phyloP scores from a whole-genome alignment of 164 flowering plant genomes.

The Berberis vulgaris region DNA sequence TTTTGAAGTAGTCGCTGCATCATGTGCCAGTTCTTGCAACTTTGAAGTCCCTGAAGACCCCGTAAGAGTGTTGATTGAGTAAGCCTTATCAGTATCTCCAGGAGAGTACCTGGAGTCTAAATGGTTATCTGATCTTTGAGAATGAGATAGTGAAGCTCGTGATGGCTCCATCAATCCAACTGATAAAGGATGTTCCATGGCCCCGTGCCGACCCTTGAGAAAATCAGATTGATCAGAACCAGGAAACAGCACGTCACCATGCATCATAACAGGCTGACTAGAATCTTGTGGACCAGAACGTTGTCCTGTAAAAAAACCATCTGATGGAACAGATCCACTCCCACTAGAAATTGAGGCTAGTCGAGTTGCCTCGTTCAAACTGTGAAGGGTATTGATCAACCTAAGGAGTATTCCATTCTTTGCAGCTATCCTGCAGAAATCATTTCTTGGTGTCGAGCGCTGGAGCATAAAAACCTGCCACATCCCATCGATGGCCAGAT shows the following conservation, averaged over 20 bases:
- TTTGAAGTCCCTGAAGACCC: conserved; percentile 40
- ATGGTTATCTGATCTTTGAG: conserved; percentile 11
- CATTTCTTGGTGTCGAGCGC: conserved; percentile 82
- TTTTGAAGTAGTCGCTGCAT: conserved; percentile 24
- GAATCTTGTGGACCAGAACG: conserved; percentile 75
- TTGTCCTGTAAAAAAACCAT: conserved; percentile 46
- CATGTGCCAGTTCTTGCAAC: conserved; percentile 37
- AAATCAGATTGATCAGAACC: conserved; percentile 40
- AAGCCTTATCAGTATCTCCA: conserved; percentile 41
- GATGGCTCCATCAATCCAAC: conserved; percentile 3
- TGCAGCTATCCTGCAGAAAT: conserved; percentile 96
- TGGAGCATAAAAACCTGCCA: conserved; percentile 99
- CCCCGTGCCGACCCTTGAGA: conserved; percentile 3
- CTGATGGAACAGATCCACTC: conserved; percentile 40
- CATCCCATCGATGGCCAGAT: conserved; percentile 97
- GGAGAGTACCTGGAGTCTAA: conserved; percentile 27
- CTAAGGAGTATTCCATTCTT: conserved; percentile 87
- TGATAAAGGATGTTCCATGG: conserved; percentile 1
- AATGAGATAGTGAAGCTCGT: conserved; percentile 6
- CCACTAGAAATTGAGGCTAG: conserved; percentile 67
- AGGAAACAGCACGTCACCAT: conserved; percentile 32
- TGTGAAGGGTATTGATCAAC: conserved; percentile 90
- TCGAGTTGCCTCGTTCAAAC: conserved; percentile 95
- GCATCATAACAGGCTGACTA: conserved; percentile 30
- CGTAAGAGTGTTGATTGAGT: conserved; percentile 24